phyloP scores from a whole-genome alignment of 208 protist genomes.

The Kentomonas sorsogonicus region DNA sequence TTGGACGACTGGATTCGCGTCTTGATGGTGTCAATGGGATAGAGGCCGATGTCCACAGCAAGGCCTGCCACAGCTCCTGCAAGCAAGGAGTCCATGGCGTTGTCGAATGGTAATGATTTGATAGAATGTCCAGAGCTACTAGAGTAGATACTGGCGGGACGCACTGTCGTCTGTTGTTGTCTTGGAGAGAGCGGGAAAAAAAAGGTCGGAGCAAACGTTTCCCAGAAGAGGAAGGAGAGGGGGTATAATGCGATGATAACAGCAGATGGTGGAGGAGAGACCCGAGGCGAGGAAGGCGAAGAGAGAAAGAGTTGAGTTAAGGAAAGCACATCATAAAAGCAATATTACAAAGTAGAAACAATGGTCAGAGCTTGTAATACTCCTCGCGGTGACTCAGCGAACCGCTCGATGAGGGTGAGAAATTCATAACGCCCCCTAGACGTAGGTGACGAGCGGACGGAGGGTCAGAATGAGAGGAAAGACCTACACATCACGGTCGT shows the following conservation, averaged over 20 bases:
- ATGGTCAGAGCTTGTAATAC: too few species aligned
- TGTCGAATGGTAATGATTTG: neutral
- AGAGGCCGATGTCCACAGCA: constrained; percentile 85
- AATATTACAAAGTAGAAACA: neutral
- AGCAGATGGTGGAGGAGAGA: neutral
- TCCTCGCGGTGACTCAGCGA: too few species aligned
- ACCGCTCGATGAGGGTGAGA: too few species aligned
- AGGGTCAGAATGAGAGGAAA: neutral
- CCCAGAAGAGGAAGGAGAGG: neutral
- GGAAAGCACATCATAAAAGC: neutral
- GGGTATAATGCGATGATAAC: neutral
- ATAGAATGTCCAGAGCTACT: constrained; percentile 2
- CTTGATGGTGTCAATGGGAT: constrained; percentile 92
- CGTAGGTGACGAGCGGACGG: neutral
- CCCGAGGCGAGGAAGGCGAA: neutral
- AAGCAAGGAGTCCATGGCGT: constrained; percentile 64
- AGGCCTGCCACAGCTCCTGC: constrained; percentile 83
- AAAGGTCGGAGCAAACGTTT: constrained; percentile 2
- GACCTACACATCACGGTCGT: neutral
- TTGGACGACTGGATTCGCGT: constrained; percentile 82
- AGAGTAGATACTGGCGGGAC: constrained; percentile 7
- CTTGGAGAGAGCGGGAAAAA: constrained; percentile 1
- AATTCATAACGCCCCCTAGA: neutral
- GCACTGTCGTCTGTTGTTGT: too few species aligned
- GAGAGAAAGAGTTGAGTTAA: neutral